Base-by-base conservation (phyloP, 345 rosid species). In the Triadica sebifera region DNA sequence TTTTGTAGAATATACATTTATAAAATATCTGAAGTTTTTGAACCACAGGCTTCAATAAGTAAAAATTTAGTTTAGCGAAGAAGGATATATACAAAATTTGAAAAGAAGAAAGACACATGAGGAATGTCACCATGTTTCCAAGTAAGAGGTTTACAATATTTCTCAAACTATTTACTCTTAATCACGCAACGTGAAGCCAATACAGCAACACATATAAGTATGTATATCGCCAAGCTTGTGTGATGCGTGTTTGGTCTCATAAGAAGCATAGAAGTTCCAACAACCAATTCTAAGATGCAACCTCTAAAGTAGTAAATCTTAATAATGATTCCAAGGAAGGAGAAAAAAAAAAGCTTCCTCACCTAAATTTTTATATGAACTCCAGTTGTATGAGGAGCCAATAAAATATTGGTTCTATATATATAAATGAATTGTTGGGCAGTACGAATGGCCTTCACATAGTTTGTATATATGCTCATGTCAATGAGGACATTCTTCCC, bases 401-500 rank as follows among this genome's bases (percentile, higher is more conserved):
- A 91, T 86, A 84, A 94, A 94, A 80, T 94, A 94, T 78, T 94
- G 98, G 77, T 94, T 94, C 84, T n/a, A n/a, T 94, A 98, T 1
- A 94, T 92, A 79, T 94, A 94, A 75, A 94, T 91, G 77, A 85
- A 94, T 80, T 94, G 97, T 83, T 94, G 98, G 39, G 98, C 98
- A 74, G 95, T 79, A 81, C 98, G 98, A 69, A 94, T 94, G 76
- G 98, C 98, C 80, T 89, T 91, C 72, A 94, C 97, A 74, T 91
- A 94, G 74, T 97, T 96, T 0, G 96, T 87, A 83, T 92, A 98
- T 84, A 94, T 94, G 93, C 98, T 94, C 98, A 94, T 92, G 86
- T 94, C 98, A 58, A 94, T 94, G 67, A 94, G 90, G 60, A 92
- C 89, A 77, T 94, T 91, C 89, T 94, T 94, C 65, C 98, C 98